Evolutionary conservation across 2,329 filamentous ascomycete species (phyloP), one percentile per base, ranked within the genome.

Genomic region (Leptoxyphium fumago): DNA sequence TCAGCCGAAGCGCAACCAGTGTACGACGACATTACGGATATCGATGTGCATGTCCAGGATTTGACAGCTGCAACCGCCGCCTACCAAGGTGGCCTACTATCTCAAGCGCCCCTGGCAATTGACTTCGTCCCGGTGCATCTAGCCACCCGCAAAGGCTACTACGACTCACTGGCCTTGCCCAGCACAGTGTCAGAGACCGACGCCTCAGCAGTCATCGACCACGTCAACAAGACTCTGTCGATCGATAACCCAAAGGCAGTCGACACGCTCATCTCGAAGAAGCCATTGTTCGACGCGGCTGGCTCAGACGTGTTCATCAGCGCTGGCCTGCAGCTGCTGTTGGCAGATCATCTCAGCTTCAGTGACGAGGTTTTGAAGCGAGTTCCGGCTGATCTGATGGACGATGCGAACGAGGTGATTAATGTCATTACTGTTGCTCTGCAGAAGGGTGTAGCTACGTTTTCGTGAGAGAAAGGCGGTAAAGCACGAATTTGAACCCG

Each of bases 221-320:
- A 51, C 6, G 52, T 53, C n/a, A 45, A 45, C 28, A 44, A 52
- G 40, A 50, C 49, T 1, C 52, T 54, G 17, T 36, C 47, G 10
- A 49, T 50, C 10, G 49, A 54, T 21, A 52, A 52, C 44, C 50
- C 48, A 3, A 36, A 36, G 15, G 49, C 49, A 11, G 50, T 54
- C 18, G 40, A 51, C 30, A 48, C 49, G 11, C 44, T 53, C 9
- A 49, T 54, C 43, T 45, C 46, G 28, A 53, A 54, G 46, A 51
- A 52, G 26, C 34, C 41, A 5, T 38, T 50, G 3, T 51, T 54
- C 28, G 47, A 49, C 21, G 43, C 42, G 10, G 43, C 47, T n/a
- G 52, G 49, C 11, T 42, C 44, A 6, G 42, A 38, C 10, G 11
- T 30, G 2, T 36, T 40, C 36, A 45, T 45, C 40, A 43, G 36